Conservation (phyloP, 768 basidiomycete genomes). For the Auriscalpium microsporum region DNA sequence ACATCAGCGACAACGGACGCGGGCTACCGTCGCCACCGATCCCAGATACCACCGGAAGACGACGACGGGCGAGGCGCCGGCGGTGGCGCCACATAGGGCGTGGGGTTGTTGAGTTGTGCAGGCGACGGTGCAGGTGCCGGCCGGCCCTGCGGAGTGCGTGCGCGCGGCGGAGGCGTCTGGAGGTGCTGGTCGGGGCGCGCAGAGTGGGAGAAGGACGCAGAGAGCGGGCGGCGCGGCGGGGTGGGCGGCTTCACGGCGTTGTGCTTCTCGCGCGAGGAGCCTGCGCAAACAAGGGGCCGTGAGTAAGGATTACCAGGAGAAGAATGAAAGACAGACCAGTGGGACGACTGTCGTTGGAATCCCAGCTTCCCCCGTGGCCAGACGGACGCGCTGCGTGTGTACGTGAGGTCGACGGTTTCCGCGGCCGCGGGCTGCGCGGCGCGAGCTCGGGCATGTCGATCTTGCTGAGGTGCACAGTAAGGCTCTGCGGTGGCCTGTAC, state of each 20-base stretch:
- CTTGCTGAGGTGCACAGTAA: slow-evolving; percentile 75
- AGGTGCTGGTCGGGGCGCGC: slow-evolving; percentile 4
- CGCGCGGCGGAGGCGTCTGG: slow-evolving; percentile 25
- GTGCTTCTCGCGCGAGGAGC: no score
- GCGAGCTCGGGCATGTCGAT: slow-evolving; percentile 80
- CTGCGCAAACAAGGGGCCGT: no score
- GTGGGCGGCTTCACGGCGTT: not conserved
- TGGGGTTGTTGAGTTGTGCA: slow-evolving; percentile 33
- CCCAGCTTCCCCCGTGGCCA: no score
- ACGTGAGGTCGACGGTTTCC: slow-evolving; percentile 2
- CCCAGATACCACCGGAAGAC: no score
- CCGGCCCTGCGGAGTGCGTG: slow-evolving; percentile 13
- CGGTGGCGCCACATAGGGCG: slow-evolving; percentile 30
- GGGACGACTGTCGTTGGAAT: no score
- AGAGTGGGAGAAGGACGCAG: not conserved
- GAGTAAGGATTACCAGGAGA: no score
- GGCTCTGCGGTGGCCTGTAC: slow-evolving; percentile 60
- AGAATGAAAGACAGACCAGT: no score
- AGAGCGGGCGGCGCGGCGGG: not conserved
- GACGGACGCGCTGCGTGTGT: slow-evolving; percentile 8
- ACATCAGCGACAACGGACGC: no score
- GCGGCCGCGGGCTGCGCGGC: slow-evolving; percentile 31
- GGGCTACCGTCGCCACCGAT: no score
- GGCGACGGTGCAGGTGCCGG: slow-evolving; percentile 32
- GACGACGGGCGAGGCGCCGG: slow-evolving; percentile 6